Evolutionary conservation across 2,329 filamentous ascomycete genomes (phyloP).

Genomic region (Reticulascus tulasneorum): DNA sequence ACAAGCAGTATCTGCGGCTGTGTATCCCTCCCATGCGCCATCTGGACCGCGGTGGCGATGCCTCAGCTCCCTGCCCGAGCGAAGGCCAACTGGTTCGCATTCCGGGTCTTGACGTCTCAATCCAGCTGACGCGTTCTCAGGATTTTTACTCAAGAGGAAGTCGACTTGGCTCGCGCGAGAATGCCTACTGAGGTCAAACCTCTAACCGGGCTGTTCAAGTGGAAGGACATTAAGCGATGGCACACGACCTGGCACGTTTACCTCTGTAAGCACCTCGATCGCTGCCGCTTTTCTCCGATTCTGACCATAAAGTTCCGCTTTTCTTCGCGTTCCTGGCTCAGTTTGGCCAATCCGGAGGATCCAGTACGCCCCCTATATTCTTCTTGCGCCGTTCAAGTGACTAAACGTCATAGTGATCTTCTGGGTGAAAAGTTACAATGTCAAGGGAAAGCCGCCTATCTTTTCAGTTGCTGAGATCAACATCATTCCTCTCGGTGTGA

Average conservation of each 20-base stretch:
- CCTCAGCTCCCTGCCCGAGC: conserved; percentile 20
- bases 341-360: conserved; percentile 18
- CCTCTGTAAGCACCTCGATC: conserved; percentile 14
- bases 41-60: conserved; percentile 22
- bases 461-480: conserved; percentile 22
- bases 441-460: conserved; percentile 12
- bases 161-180: conserved; percentile 17
- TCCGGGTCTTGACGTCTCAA: too few species aligned
- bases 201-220: conserved; percentile 21
- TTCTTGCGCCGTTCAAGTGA: neutral
- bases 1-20: conserved; percentile 18
- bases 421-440: conserved; percentile 23
- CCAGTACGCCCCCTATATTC: conserved; percentile 13
- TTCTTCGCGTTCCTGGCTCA: conserved; percentile 19
- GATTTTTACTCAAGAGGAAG: conserved; percentile 20
- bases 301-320: conserved; percentile 15
- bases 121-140: neutral
- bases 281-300: neutral
- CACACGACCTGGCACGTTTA: conserved; percentile 25
- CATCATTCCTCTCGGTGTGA: conserved; percentile 21
- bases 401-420: conserved; percentile 19
- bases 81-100: conserved; percentile 19
- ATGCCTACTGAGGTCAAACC: conserved; percentile 20
- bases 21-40: conserved; percentile 19
- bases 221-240: conserved; percentile 24